Conservation (phyloP, 306 rosid species). For the Ormosia emarginata region DNA sequence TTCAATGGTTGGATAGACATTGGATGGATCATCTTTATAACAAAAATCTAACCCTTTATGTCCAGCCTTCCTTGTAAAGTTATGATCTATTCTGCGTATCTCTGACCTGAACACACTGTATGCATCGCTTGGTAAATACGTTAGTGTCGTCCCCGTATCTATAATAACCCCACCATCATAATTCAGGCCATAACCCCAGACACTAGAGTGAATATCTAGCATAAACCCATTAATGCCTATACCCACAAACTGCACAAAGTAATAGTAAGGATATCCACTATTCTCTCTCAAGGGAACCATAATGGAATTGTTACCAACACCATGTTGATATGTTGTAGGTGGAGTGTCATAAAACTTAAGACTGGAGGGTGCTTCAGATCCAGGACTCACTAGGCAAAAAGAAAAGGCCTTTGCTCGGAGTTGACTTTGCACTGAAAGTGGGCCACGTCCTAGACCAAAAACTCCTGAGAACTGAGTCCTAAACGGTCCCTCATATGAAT, state of each 20-base stretch:
- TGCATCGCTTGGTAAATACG: constrained; percentile 33
- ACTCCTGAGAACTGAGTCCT: constrained; percentile 23
- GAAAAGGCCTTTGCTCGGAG: constrained; percentile 38
- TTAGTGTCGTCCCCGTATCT: constrained; percentile 12
- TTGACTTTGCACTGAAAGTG: constrained; percentile 37
- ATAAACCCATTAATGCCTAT: constrained; percentile 35
- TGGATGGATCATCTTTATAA: constrained; percentile 13
- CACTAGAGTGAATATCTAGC: constrained; percentile 34
- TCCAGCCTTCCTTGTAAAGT: background rate
- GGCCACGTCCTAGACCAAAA: constrained; percentile 42
- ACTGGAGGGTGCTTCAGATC: constrained; percentile 1
- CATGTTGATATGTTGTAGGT: background rate
- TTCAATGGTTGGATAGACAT: constrained; percentile 32
- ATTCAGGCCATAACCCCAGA: constrained; percentile 49
- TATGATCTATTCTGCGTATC: constrained; percentile 1
- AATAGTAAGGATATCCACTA: constrained; percentile 28
- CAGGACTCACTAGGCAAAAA: constrained; percentile 7
- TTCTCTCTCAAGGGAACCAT: constrained; percentile 23
- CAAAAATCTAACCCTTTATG: constrained; percentile 34
- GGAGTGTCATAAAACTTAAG: constrained; percentile 22
- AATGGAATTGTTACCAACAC: background rate
- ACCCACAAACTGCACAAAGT: constrained; percentile 41
- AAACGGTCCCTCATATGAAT: constrained; percentile 27
- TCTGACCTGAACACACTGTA: constrained; percentile 23
- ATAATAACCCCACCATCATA: constrained; percentile 40